Evolutionary conservation across 176 grass and related monocot genomes (phyloP).

Genomic region (Oryza coarctata): DNA sequence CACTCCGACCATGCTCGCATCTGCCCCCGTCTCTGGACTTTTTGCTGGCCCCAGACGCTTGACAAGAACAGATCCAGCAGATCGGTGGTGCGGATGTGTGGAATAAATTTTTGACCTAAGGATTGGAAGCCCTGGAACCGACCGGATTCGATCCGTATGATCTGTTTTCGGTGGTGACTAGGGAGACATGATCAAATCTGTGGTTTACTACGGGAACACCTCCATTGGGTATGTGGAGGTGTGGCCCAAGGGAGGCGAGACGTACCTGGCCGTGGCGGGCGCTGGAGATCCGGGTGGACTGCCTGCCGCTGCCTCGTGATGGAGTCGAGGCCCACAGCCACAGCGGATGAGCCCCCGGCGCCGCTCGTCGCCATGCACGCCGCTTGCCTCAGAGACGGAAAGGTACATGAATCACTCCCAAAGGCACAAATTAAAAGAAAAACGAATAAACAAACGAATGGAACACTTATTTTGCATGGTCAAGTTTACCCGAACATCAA

Average conservation of each 20-base stretch:
- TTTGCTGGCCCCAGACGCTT: not conserved
- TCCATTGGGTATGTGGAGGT: slow-evolving; percentile 68
- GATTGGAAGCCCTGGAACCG: slow-evolving; percentile 10
- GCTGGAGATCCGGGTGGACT: slow-evolving; percentile 66
- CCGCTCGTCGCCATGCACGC: slow-evolving; percentile 58
- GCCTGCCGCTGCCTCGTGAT: slow-evolving; percentile 66
- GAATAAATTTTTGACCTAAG: slow-evolving; percentile 12
- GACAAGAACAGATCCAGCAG: slow-evolving; percentile 44
- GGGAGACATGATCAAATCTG: slow-evolving; percentile 79
- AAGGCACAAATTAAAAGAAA: slow-evolving; percentile 8
- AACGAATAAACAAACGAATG: not conserved
- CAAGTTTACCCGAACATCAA: not conserved
- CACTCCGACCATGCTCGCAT: slow-evolving; percentile 14
- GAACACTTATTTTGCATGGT: slow-evolving; percentile 9
- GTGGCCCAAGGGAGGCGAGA: slow-evolving; percentile 61
- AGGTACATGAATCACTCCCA: slow-evolving; percentile 64
- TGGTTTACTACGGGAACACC: slow-evolving; percentile 62
- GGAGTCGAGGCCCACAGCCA: slow-evolving; percentile 47
- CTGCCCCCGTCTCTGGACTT: not conserved
- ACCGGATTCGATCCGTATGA: slow-evolving; percentile 15
- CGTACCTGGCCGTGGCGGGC: slow-evolving; percentile 37
- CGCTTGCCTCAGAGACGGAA: slow-evolving; percentile 65
- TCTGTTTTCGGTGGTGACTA: slow-evolving; percentile 15
- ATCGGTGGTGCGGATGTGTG: slow-evolving; percentile 15
- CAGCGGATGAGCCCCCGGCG: slow-evolving; percentile 41